Percentiles rank a stretch among this genome's conserved stretches.
Evolutionary conservation across 129 eudicot genomes (phyloP).

Genomic region (Flaveria trinervia): DNA sequence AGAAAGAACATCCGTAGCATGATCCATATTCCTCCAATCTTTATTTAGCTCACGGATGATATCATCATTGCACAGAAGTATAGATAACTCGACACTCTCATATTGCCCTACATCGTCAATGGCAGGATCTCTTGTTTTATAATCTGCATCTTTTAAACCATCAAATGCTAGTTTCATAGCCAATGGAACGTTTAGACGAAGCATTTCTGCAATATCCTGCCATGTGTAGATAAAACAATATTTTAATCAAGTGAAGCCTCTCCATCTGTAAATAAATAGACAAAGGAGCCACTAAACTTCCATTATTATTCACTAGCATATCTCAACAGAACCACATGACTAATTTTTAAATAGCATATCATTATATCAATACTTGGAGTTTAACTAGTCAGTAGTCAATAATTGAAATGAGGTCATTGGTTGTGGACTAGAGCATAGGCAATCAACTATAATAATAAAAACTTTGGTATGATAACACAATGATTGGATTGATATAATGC

Average conservation of each 20-base stretch:
- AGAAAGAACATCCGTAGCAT: constrained; percentile 96
- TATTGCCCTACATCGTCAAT: constrained; percentile 71
- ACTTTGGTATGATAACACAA: background rate
- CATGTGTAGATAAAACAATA: constrained; percentile 13
- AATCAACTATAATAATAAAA: background rate
- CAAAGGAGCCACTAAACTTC: background rate
- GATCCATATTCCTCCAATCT: constrained; percentile 91
- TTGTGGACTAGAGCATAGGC: constrained; percentile 7
- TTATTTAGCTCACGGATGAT: constrained; percentile 77
- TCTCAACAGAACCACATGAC: background rate
- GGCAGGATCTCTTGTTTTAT: constrained; percentile 72
- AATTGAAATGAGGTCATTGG: background rate
- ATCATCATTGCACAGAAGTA: constrained; percentile 88
- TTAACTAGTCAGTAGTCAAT: background rate
- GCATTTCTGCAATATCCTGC: constrained; percentile 76
- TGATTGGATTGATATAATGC: background rate
- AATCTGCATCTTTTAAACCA: constrained; percentile 54
- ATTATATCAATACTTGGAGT: background rate
- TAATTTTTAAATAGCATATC: background rate
- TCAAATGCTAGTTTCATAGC: constrained; percentile 76
- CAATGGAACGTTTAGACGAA: constrained; percentile 70
- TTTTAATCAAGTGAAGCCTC: constrained; percentile 2
- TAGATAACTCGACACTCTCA: constrained; percentile 75
- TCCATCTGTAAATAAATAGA: constrained; percentile 8
- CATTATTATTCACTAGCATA: background rate